Evolutionary conservation across 2,329 filamentous ascomycete genomes (phyloP), one percentile per base, ranked within the genome.

Genomic region (Colletotrichum ledebouriae): DNA sequence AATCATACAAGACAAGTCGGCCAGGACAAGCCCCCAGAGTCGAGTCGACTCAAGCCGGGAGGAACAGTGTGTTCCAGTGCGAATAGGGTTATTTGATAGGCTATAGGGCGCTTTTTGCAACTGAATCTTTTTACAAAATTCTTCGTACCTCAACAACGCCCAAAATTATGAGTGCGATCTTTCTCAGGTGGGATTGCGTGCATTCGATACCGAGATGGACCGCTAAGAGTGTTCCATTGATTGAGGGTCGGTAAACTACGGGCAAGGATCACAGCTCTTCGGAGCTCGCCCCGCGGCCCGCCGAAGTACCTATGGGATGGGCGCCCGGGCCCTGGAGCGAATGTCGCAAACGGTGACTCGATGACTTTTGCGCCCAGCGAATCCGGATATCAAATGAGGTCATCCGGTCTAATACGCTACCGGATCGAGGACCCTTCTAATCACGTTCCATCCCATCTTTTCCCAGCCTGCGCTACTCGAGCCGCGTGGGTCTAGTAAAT

Each of bases 321-420:
- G 60, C 39, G 64, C 29, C 34, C 12, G 10, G 29, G 58, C 34
- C 63, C 63, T 59, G 50, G 47, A 33, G 39, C 17, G 17, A 22
- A 42, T 17, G 39, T 50, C 59, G 63, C 58, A 59, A 59, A 67
- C 46, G 56, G 69, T 63, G 67, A 71, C 66, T 62, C 66, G 33
- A 66, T 60, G 69, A 71, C 53, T 58, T 67, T 20, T 44, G 41
- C 44, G 42, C 59, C 53, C 41, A 39, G 50, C 22, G 22, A 22
- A 22, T 22, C 20, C 13, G 33, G 22, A 59, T 39, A 44, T 63
- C 56, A 59, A 2, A 70, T 64, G 68, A 22, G 22, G 3, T 22
- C 22, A 22, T 22, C 22, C 22, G 22, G 58, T 59, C 52, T 67
- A 50, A 37, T 33, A 34, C 41, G 13, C 17, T 17, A 15, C 49